These are phyloP conservation scores for Cytospora paraplurivora DNA, from an alignment of 2,329 filamentous ascomycete species.

Conservation along the genomic window DNA sequence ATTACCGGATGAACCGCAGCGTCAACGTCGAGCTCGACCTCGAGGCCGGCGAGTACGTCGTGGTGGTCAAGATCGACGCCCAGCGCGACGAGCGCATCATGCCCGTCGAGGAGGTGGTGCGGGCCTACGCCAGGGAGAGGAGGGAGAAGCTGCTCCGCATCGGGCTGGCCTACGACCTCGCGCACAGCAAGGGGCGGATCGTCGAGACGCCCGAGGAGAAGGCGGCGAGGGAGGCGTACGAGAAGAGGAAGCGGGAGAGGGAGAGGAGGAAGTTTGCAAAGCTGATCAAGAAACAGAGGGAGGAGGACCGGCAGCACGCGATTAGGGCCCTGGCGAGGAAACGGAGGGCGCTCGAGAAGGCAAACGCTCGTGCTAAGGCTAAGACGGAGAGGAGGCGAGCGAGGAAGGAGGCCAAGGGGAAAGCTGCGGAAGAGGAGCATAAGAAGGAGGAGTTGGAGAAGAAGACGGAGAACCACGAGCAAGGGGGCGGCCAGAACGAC, in stretches of 20 bases:
- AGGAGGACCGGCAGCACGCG: conserved; percentile 37
- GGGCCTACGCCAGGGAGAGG: conserved; percentile 50
- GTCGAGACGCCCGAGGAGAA: conserved; percentile 52
- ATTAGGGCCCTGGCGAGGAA: conserved; percentile 45
- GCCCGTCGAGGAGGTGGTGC: conserved; percentile 60
- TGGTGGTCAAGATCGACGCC: conserved; percentile 58
- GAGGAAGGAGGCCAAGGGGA: conserved; percentile 34
- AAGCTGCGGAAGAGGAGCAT: conserved; percentile 36
- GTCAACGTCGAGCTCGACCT: conserved; percentile 62
- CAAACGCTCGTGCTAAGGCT: conserved; percentile 32
- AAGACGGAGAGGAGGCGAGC: conserved; percentile 43
- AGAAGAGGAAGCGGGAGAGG: conserved; percentile 47
- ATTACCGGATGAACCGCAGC: conserved; percentile 60
- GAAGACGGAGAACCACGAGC: conserved; percentile 12
- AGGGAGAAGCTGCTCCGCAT: conserved; percentile 63
- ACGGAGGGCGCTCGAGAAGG: conserved; percentile 33
- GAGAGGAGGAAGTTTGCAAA: conserved; percentile 54
- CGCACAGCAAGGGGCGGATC: conserved; percentile 60
- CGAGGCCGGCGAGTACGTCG: conserved; percentile 57
- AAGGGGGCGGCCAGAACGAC: no score
- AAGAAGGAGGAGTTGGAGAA: conserved; percentile 33
- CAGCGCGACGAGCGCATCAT: conserved; percentile 46
- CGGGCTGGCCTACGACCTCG: conserved; percentile 60
- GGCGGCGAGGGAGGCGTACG: conserved; percentile 52
- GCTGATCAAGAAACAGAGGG: conserved; percentile 43